Conservation (phyloP, 2,329 filamentous ascomycete genomes). For the Chalaropsis ovoidea region DNA sequence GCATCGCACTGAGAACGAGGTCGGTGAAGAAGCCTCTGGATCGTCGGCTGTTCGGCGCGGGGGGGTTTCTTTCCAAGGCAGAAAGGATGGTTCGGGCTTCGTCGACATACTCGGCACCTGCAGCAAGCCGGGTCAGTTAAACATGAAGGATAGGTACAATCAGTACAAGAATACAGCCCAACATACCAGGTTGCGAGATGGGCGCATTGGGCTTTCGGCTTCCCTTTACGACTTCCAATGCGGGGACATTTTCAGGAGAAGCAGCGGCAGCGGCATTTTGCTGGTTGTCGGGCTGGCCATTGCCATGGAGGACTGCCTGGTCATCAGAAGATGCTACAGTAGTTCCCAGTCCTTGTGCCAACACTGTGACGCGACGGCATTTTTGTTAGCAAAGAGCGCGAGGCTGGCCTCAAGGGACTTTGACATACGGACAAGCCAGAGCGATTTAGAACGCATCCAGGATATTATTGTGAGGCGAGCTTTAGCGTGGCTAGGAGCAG, state of each 20-base stretch:
- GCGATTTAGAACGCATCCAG: conserved; percentile 15
- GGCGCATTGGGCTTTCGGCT: neutral
- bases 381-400: neutral
- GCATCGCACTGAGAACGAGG: conserved; percentile 15
- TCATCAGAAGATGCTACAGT: neutral
- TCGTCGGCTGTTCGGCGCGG: conserved; percentile 4
- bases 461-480: neutral
- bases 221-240: neutral
- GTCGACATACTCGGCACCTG: conserved; percentile 21
- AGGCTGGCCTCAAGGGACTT: neutral
- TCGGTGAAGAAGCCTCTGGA: conserved; percentile 16
- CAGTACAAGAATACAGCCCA: neutral
- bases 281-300: neutral
- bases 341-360: conserved; percentile 8
- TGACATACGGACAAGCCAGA: conserved; percentile 19
- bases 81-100: conserved; percentile 22
- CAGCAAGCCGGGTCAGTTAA: neutral
- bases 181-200: neutral
- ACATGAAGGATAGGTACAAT: neutral
- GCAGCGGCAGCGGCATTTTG: neutral
- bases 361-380: neutral
- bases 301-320: conserved; percentile 14
- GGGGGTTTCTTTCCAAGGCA: conserved; percentile 20
- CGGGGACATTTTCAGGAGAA: neutral
- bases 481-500: neutral